Evolutionary conservation across 1,284 basidiomycete species (phyloP), one percentile per base, ranked within the genome.

Genomic region (Fomitiporia mediterranea): DNA sequence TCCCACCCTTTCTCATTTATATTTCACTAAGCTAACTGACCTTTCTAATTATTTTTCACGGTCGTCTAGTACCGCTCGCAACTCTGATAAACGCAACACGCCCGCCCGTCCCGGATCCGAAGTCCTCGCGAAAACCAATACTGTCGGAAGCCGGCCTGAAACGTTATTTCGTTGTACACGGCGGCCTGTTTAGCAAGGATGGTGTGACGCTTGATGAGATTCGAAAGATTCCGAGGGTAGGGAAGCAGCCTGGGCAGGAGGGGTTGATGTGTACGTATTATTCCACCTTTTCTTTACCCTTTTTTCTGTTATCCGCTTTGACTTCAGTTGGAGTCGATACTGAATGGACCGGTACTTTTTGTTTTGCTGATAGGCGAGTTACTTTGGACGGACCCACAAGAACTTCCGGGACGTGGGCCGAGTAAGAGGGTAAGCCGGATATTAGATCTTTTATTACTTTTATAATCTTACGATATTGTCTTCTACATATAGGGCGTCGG

Each of bases 371-470:
- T 66, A 81, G 84, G 77, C 23, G 82, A 84, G 80, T 69, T 86
- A 27, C 78, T 97, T 21, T 97, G 94, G 94, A 97, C 94, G 6
- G 97, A 99, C 73, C 96, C 97, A 23, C 96, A 98, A 71, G 86
- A 89, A 40, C 70, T 78, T 44, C 84, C 84, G 11, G 97, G 97
- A n/a, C 85, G 97, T 38, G 95, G 95, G 0, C 96, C 96, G 3
- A 95, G 91, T 67, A 99, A 99, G 79, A 84, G 97, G 51, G 91
- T 91, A 66, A 53, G 80, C 23, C 21, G 28, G 42, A 25, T 44
- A 61, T 19, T 49, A 54, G 48, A 50, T 46, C 58, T 59, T 57
- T 49, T 57, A 57, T 28, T 62, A 38, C 51, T 55, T 54, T 32
- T 37, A 32, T 38, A 44, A 40, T 21, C 28, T 27, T 34, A 32